These are phyloP conservation scores for Pleurotus tuoliensis DNA, from an alignment of 768 basidiomycete species.

Conservation along the genomic window DNA sequence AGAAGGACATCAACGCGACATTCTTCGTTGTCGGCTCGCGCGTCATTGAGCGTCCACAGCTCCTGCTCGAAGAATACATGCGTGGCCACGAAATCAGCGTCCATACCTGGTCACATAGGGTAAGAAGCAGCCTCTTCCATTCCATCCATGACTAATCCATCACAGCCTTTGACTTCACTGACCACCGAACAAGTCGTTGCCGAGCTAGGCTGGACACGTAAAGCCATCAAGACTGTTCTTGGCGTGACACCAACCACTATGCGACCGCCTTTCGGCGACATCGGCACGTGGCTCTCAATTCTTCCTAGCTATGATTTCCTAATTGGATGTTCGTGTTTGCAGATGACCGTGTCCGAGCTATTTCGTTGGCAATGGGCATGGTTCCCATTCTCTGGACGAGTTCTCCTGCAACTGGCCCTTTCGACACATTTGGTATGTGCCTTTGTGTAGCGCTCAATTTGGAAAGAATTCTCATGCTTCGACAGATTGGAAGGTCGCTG, in stretches of 20 bases:
- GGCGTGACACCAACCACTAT: slow-evolving; percentile 76
- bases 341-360: slow-evolving; percentile 93
- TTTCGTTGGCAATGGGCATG: slow-evolving; percentile 88
- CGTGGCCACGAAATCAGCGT: slow-evolving; percentile 75
- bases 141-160: neutral
- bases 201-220: slow-evolving; percentile 89
- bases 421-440: slow-evolving; percentile 70
- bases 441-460: neutral
- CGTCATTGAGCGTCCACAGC: slow-evolving; percentile 69
- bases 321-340: neutral
- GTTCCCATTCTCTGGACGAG: slow-evolving; percentile 89
- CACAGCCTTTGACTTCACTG: slow-evolving; percentile 59
- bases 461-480: neutral
- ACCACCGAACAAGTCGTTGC: slow-evolving; percentile 86
- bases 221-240: slow-evolving; percentile 72
- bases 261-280: slow-evolving; percentile 83
- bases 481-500: slow-evolving; percentile 84
- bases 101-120: slow-evolving; percentile 89
- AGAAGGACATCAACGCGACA: slow-evolving; percentile 67
- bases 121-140: slow-evolving; percentile 20
- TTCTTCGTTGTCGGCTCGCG: slow-evolving; percentile 84
- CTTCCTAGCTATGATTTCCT: neutral
- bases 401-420: slow-evolving; percentile 46
- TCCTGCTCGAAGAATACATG: slow-evolving; percentile 82
- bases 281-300: slow-evolving; percentile 35